phyloP scores from a whole-genome alignment of 2,329 filamentous ascomycete species.

The Leptosphaerulina australis region DNA sequence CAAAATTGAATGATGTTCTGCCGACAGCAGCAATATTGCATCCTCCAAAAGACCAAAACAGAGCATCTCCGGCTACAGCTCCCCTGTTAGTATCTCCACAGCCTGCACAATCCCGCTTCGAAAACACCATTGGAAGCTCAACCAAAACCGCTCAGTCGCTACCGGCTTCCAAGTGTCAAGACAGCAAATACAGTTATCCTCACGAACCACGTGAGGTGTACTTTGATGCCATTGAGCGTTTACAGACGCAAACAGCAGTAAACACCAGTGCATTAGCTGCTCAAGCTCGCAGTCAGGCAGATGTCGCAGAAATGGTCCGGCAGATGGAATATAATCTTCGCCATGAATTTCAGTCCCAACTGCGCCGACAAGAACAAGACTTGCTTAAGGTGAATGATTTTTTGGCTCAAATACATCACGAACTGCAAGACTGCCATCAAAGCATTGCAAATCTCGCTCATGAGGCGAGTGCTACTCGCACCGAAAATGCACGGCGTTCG shows the following conservation, averaged over 20 bases:
- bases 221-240: conserved; percentile 51
- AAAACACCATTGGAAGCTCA: conserved; percentile 20
- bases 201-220: conserved; percentile 37
- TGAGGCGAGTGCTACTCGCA: conserved; percentile 37
- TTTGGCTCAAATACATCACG: conserved; percentile 49
- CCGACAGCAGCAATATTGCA: conserved; percentile 25
- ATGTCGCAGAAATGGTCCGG: conserved; percentile 34
- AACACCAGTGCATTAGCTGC: conserved; percentile 49
- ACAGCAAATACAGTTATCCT: conserved; percentile 40
- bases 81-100: conserved; percentile 21
- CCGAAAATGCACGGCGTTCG: conserved; percentile 26
- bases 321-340: conserved; percentile 48
- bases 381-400: conserved; percentile 51
- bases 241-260: conserved; percentile 57
- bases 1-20: conserved; percentile 1
- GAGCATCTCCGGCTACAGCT: background rate
- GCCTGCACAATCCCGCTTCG: conserved; percentile 20
- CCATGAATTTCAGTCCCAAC: conserved; percentile 42
- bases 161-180: no score
- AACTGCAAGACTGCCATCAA: conserved; percentile 49
- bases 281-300: conserved; percentile 41
- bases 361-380: conserved; percentile 37
- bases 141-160: no score
- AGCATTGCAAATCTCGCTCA: conserved; percentile 46
- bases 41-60: conserved; percentile 18